phyloP scores from a whole-genome alignment of 129 eudicot genomes.

The Daucus carota region DNA sequence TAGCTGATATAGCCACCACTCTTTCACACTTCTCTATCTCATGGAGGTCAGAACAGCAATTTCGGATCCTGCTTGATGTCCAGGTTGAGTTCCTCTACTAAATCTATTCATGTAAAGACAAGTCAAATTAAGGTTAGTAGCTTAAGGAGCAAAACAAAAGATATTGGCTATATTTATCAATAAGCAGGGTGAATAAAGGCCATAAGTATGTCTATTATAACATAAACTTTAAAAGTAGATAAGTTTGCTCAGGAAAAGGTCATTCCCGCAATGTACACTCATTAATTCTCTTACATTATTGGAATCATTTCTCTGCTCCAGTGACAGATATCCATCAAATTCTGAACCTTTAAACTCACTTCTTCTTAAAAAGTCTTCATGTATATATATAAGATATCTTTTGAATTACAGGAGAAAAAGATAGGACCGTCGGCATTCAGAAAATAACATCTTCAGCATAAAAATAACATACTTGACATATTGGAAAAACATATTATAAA shows the following conservation, averaged over 20 bases:
- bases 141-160: not conserved
- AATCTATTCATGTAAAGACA: conserved; percentile 40
- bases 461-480: conserved; percentile 96
- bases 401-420: conserved; percentile 71
- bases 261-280: conserved; percentile 89
- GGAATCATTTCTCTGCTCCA: conserved; percentile 68
- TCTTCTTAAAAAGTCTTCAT: conserved; percentile 64
- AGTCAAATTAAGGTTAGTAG: not conserved
- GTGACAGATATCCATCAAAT: conserved; percentile 93
- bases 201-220: conserved; percentile 4
- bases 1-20: conserved; percentile 91
- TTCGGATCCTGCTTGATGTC: conserved; percentile 73
- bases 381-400: conserved; percentile 56
- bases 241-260: conserved; percentile 9
- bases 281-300: conserved; percentile 76
- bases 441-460: conserved; percentile 73
- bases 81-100: conserved; percentile 75
- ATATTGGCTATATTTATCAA: not conserved
- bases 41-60: conserved; percentile 74
- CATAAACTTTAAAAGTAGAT: not conserved
- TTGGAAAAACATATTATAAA: conserved; percentile 30
- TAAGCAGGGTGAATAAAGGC: not conserved
- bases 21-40: conserved; percentile 83
- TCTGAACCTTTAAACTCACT: conserved; percentile 96
- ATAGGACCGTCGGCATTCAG: conserved; percentile 70